Conservation (phyloP, 2,329 filamentous ascomycete species). For the Colletotrichum camelliae region DNA sequence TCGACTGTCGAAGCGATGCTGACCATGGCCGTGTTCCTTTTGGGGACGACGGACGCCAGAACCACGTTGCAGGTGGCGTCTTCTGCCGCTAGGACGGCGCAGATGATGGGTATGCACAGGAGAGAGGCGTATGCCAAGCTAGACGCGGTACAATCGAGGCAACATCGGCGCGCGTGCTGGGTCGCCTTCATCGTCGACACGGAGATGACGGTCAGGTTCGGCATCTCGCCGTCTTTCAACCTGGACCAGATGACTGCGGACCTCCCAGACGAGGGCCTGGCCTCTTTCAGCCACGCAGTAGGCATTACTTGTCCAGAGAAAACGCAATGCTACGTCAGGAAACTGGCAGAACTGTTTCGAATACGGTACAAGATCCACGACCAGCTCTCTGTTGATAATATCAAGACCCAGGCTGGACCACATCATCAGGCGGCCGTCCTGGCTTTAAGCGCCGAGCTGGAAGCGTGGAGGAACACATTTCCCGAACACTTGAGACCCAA, state of each 20-base stretch:
- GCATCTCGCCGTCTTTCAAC: neutral
- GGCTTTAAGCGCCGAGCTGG: neutral
- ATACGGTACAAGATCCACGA: constrained; percentile 4
- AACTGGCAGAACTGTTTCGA: neutral
- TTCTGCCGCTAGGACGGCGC: neutral
- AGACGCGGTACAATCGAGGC: neutral
- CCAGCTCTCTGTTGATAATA: neutral
- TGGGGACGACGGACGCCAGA: constrained; percentile 3
- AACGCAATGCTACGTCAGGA: neutral
- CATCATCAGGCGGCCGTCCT: neutral
- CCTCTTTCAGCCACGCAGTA: neutral
- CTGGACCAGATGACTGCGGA: neutral
- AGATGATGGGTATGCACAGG: constrained; percentile 3
- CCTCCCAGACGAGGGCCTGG: neutral
- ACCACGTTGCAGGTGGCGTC: neutral
- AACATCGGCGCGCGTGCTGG: constrained; percentile 4
- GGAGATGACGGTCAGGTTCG: neutral
- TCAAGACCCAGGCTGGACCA: neutral
- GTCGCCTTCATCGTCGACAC: neutral
- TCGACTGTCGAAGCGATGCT: constrained; percentile 8
- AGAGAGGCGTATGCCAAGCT: neutral
- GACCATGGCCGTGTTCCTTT: constrained; percentile 2
- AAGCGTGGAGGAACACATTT: neutral
- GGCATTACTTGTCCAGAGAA: neutral
- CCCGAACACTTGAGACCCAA: neutral